Evolutionary conservation across 2,329 filamentous ascomycete genomes (phyloP), one percentile per base, ranked within the genome.

Genomic region (Lasiodiplodia hormozganensis): DNA sequence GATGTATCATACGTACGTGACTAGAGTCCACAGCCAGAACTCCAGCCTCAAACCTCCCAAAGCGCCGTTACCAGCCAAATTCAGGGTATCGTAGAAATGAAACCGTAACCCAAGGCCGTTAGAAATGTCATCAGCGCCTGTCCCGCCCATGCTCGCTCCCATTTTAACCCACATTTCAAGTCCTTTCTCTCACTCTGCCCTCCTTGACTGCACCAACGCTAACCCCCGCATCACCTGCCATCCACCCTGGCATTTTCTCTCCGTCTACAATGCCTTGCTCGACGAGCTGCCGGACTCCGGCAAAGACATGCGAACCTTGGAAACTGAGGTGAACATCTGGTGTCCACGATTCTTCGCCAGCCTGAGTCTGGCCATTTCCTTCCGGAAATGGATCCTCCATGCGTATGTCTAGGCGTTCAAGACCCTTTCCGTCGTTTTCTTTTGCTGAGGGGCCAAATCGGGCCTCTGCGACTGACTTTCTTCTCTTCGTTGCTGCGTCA

Each of bases 161-260:
- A 12, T 16, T 31, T 38, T n/a, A 14, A 56, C 56, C 34, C 58
- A 40, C 8, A 28, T 18, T 49, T 62, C 57, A 68, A 53, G 57
- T 36, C 36, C 34, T 68, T 28, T 68, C 60, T 58, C 72, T 70
- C 64, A 94, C 88, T 70, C 89, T 84, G 2, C 93, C 92, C 69
- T 88, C 79, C 71, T 85, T 86, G 4, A 96, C 88, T 34, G 88
- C 85, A 0, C 92, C 91, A 47, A 89, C 85, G 65, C 92, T 96
- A 5, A 96, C 89, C 0, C 90, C 91, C 54, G 93, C 91, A 74
- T 97, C 93, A 2, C 93, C 94, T 0, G 93, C 96, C 90, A 97
- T 90, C 93, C 93, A 97, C 0, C 91, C 91, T 0, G 94, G 93
- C 91, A 96, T 94, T 67, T 84, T 87, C 74, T 89, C 86, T 1